Evolutionary conservation across 441 rosid genomes (phyloP).

Genomic region (Gossypium trilobum): DNA sequence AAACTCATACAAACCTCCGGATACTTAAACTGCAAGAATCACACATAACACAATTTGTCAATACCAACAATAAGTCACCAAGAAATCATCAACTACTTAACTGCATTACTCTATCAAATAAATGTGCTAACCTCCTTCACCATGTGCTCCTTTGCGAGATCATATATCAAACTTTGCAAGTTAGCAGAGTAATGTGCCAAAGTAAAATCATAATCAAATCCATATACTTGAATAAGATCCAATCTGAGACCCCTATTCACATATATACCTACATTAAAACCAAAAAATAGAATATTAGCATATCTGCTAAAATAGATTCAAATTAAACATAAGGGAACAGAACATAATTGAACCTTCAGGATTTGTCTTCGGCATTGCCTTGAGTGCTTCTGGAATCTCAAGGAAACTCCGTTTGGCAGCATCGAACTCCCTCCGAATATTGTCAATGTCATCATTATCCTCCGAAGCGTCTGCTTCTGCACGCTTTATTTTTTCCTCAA

Average conservation of each 20-base stretch:
- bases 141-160: slow-evolving; percentile 83
- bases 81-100: not conserved
- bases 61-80: not conserved
- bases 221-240: slow-evolving; percentile 78
- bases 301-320: not conserved
- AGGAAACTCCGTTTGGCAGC: slow-evolving; percentile 56
- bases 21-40: slow-evolving; percentile 58
- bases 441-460: slow-evolving; percentile 33
- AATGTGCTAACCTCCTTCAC: slow-evolving; percentile 65
- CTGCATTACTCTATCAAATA: not conserved
- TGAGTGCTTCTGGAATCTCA: slow-evolving; percentile 53
- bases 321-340: not conserved
- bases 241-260: slow-evolving; percentile 80
- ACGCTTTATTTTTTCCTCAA: slow-evolving; percentile 29
- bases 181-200: slow-evolving; percentile 78
- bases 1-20: slow-evolving; percentile 65
- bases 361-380: slow-evolving; percentile 65
- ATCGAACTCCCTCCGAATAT: slow-evolving; percentile 52
- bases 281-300: slow-evolving; percentile 4
- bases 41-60: not conserved
- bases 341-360: slow-evolving; percentile 53
- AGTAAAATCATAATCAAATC: slow-evolving; percentile 89
- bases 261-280: slow-evolving; percentile 50
- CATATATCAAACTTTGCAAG: slow-evolving; percentile 80
- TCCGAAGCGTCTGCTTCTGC: slow-evolving; percentile 21